A percentile compares a stretch with the other conserved stretches of the same genome.
phyloP scores from a whole-genome alignment of 768 basidiomycete species.

The Rhodotorula kratochvilovae region DNA sequence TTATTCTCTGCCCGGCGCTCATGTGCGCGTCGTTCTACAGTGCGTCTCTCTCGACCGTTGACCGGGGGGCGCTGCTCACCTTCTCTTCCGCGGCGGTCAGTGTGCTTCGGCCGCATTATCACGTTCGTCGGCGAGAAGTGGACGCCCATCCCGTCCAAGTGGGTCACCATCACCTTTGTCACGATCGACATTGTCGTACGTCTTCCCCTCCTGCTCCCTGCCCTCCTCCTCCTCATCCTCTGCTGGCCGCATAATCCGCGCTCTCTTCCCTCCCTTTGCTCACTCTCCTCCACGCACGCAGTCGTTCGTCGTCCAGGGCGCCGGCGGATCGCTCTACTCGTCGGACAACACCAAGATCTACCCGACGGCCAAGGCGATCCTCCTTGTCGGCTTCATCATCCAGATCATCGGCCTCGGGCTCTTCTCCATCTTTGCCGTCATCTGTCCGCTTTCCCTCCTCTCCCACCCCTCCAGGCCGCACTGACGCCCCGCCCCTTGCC shows the following conservation, averaged over 20 bases:
- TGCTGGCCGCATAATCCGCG: too few relatives aligned
- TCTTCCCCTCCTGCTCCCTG: not conserved
- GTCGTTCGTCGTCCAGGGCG: conserved; percentile 34
- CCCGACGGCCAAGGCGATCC: conserved; percentile 30
- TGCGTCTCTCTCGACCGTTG: not conserved
- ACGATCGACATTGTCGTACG: conserved; percentile 19
- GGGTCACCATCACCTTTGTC: conserved; percentile 32
- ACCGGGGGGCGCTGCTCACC: too few relatives aligned
- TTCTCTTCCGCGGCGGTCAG: not conserved
- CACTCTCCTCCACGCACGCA: not conserved
- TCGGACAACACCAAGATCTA: conserved; percentile 25
- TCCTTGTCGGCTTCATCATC: conserved; percentile 32
- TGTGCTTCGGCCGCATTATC: conserved; percentile 16
- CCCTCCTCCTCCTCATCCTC: not conserved
- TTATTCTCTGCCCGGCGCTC: conserved; percentile 30
- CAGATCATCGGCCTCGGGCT: conserved; percentile 33
- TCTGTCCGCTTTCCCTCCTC: conserved; percentile 1
- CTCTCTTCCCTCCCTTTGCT: not conserved
- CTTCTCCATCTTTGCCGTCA: conserved; percentile 26
- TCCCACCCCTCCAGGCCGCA: not conserved
- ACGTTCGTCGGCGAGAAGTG: conserved; percentile 28
- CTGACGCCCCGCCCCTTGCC: not conserved
- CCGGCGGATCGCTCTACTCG: conserved; percentile 34
- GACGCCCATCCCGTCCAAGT: conserved; percentile 16
- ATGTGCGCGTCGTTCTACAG: conserved; percentile 26